Evolutionary conservation across 169 alveolate genomes (phyloP).

Genomic region (Pseudocohnilembus persalinus): DNA sequence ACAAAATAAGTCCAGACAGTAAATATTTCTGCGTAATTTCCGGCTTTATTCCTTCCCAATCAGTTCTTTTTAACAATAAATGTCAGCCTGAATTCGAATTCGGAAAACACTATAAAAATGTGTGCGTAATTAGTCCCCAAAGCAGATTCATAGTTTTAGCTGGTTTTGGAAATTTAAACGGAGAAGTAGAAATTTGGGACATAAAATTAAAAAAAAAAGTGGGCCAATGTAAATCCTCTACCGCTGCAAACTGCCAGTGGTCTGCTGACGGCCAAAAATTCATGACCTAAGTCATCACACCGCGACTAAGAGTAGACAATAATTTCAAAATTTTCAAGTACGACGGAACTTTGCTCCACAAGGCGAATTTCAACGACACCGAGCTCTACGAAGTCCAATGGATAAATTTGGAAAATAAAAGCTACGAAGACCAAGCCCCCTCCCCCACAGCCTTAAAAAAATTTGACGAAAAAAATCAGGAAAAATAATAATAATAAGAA

Average conservation of each 20-base stretch:
- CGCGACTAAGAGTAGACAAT: conserved; percentile 91
- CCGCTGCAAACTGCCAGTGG: conserved; percentile 63
- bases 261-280: conserved; percentile 68
- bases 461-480: neutral
- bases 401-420: neutral
- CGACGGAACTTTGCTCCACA: conserved; percentile 67
- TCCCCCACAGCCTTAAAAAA: neutral
- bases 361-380: conserved; percentile 1
- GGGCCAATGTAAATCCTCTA: conserved; percentile 54
- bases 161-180: conserved; percentile 92
- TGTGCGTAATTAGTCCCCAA: conserved; percentile 75
- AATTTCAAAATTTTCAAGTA: conserved; percentile 77
- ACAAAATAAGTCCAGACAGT: conserved; percentile 55
- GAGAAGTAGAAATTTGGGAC: conserved; percentile 91
- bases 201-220: conserved; percentile 60
- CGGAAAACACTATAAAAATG: conserved; percentile 83
- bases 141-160: conserved; percentile 80
- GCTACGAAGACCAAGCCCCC: neutral
- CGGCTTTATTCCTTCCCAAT: conserved; percentile 75
- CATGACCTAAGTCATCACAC: conserved; percentile 87
- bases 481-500: neutral
- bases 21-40: conserved; percentile 65
- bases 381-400: conserved; percentile 24
- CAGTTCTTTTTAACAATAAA: conserved; percentile 42
- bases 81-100: conserved; percentile 58